A percentile compares a stretch with the other conserved stretches of the same genome.
Conservation (phyloP, 768 basidiomycete genomes). For the Trichaptum fuscoviolaceum region DNA sequence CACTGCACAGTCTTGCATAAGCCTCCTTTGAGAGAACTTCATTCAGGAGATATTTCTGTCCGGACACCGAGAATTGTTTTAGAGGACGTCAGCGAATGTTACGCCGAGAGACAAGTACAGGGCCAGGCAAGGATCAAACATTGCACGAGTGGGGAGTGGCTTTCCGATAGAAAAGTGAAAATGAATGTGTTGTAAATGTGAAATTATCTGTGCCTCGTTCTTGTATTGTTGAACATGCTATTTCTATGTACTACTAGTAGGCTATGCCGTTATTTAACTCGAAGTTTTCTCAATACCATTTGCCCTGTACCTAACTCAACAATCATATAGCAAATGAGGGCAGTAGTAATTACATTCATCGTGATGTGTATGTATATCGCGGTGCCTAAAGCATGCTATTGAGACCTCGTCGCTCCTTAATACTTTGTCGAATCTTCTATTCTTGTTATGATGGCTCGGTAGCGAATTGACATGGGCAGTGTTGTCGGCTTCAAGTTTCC, state of each 20-base stretch:
- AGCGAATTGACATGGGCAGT: not conserved
- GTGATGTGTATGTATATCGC: too few relatives aligned
- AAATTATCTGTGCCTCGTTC: not conserved
- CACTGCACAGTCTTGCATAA: not conserved
- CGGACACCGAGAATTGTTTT: not conserved
- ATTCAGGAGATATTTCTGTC: not conserved
- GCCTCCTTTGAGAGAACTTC: not conserved
- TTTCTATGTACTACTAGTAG: too few relatives aligned
- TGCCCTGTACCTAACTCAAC: not conserved
- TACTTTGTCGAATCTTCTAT: not conserved
- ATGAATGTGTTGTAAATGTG: not conserved
- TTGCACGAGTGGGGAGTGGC: not conserved
- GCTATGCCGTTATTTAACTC: not conserved
- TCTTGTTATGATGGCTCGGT: not conserved
- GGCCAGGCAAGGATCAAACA: not conserved
- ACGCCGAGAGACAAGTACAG: not conserved
- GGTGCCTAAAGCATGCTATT: too few relatives aligned
- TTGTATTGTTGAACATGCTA: not conserved
- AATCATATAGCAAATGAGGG: not conserved
- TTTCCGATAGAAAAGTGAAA: not conserved
- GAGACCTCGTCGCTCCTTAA: too few relatives aligned
- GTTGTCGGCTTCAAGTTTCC: not conserved
- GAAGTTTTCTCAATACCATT: not conserved
- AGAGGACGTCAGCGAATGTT: not conserved
- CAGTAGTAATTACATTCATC: not conserved